Evolutionary conservation across 2,329 filamentous ascomycete species (phyloP).

Genomic region (Macroventuria anomochaeta): DNA sequence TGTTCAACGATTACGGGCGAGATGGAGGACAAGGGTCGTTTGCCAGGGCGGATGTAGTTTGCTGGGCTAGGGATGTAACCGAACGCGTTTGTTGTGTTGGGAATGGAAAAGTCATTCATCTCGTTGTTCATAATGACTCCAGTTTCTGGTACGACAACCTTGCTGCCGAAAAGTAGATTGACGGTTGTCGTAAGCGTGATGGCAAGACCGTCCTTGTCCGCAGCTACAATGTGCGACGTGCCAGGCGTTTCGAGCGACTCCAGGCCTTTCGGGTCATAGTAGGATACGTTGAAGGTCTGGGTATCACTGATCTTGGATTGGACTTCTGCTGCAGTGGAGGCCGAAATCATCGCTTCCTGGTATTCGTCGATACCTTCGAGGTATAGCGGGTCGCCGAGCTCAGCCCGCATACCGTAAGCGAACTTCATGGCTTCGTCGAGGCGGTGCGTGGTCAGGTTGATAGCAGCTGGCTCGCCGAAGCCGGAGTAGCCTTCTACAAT

Average conservation of each 20-base stretch:
- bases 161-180: slow-evolving; percentile 83
- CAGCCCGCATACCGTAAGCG: slow-evolving; percentile 77
- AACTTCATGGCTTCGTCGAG: slow-evolving; percentile 90
- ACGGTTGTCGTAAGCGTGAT: slow-evolving; percentile 85
- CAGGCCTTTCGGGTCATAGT: slow-evolving; percentile 73
- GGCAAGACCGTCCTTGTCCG: slow-evolving; percentile 75
- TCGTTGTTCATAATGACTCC: slow-evolving; percentile 75
- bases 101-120: slow-evolving; percentile 74
- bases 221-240: slow-evolving; percentile 75
- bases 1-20: slow-evolving; percentile 78
- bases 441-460: slow-evolving; percentile 78
- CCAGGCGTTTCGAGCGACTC: slow-evolving; percentile 74
- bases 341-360: slow-evolving; percentile 71
- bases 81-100: slow-evolving; percentile 77
- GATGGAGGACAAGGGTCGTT: slow-evolving; percentile 84
- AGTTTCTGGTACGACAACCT: slow-evolving; percentile 78
- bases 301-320: slow-evolving; percentile 73
- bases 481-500: slow-evolving; percentile 77
- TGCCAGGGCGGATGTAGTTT: slow-evolving; percentile 82
- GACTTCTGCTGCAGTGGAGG: slow-evolving; percentile 64
- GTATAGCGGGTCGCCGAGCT: slow-evolving; percentile 82
- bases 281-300: slow-evolving; percentile 72
- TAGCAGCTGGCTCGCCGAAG: slow-evolving; percentile 63
- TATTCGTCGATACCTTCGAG: slow-evolving; percentile 68
- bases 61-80: slow-evolving; percentile 79